Percentiles rank a stretch among this genome's conserved stretches.
Conservation (phyloP, 2,329 filamentous ascomycete genomes). For the Ophiocordyceps polyrhachis-furcata region DNA sequence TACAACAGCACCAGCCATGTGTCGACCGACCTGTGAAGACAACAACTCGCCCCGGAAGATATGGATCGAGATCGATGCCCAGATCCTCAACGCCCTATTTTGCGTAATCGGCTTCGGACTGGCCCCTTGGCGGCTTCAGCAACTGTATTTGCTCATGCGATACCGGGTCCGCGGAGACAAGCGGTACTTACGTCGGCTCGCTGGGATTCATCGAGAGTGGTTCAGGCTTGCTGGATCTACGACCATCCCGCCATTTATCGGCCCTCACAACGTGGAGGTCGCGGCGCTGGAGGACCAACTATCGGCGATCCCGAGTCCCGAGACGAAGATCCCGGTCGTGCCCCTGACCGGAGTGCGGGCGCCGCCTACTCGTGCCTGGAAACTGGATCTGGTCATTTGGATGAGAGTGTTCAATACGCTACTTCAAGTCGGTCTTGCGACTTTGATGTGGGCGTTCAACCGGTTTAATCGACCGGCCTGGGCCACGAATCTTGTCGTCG, state of each 20-base stretch:
- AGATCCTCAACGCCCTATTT: conserved; percentile 64
- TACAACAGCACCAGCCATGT: conserved; percentile 44
- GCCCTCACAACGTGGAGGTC: conserved; percentile 30
- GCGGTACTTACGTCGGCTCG: conserved; percentile 45
- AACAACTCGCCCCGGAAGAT: conserved; percentile 59
- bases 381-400: conserved; percentile 64
- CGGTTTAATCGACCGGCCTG: conserved; percentile 57
- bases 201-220: conserved; percentile 59
- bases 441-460: conserved; percentile 71
- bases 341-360: conserved; percentile 58
- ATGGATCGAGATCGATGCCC: conserved; percentile 74
- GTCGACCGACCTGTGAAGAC: conserved; percentile 47
- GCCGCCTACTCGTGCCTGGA: conserved; percentile 49
- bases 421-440: conserved; percentile 53
- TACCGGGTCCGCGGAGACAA: conserved; percentile 37
- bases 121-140: conserved; percentile 68
- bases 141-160: conserved; percentile 53
- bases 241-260: conserved; percentile 31
- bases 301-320: conserved; percentile 39
- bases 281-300: conserved; percentile 17
- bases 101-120: conserved; percentile 75
- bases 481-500: conserved; percentile 65
- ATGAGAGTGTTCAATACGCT: conserved; percentile 64
- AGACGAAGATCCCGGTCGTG: conserved; percentile 40
- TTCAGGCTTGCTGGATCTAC: conserved; percentile 53